Evolutionary conservation across 2,329 filamentous ascomycete species (phyloP).

Genomic region (Colletotrichum magnum): DNA sequence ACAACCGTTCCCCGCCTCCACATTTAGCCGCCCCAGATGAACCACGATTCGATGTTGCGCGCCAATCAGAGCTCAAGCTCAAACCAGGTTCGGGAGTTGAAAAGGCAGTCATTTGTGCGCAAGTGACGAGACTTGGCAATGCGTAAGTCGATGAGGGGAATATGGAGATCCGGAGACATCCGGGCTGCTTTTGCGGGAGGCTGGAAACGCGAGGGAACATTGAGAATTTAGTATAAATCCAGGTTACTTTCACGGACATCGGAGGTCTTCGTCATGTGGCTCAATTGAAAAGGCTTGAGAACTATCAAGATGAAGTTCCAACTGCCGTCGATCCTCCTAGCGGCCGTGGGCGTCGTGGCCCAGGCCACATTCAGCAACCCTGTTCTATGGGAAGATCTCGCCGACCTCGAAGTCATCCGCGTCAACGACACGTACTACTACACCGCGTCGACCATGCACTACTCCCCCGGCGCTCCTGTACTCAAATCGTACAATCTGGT

Average conservation of each 20-base stretch:
- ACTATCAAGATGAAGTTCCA: constrained; percentile 20
- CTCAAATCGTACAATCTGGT: constrained; percentile 64
- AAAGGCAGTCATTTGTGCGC: constrained; percentile 34
- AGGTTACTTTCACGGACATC: too few species aligned
- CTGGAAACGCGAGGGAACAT: background rate
- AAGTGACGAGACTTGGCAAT: constrained; percentile 27
- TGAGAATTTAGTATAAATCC: too few species aligned
- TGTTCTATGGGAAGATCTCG: constrained; percentile 64
- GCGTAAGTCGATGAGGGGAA: background rate
- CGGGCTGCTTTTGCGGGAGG: too few species aligned
- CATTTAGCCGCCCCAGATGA: constrained; percentile 33
- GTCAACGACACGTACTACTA: constrained; percentile 57
- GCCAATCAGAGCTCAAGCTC: constrained; percentile 10
- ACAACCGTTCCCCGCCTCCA: constrained; percentile 21
- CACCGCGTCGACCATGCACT: constrained; percentile 64
- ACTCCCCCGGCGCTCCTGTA: constrained; percentile 64
- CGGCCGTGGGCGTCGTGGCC: constrained; percentile 1
- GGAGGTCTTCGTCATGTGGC: too few species aligned
- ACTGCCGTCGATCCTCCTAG: background rate
- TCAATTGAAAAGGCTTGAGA: background rate
- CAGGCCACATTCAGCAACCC: constrained; percentile 58
- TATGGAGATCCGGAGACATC: background rate
- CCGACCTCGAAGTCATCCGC: constrained; percentile 65
- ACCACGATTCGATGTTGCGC: constrained; percentile 27
- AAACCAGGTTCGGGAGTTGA: constrained; percentile 6